Evolutionary conservation across 352 stramenopile species (phyloP).

Genomic region (Pythium graminicola): DNA sequence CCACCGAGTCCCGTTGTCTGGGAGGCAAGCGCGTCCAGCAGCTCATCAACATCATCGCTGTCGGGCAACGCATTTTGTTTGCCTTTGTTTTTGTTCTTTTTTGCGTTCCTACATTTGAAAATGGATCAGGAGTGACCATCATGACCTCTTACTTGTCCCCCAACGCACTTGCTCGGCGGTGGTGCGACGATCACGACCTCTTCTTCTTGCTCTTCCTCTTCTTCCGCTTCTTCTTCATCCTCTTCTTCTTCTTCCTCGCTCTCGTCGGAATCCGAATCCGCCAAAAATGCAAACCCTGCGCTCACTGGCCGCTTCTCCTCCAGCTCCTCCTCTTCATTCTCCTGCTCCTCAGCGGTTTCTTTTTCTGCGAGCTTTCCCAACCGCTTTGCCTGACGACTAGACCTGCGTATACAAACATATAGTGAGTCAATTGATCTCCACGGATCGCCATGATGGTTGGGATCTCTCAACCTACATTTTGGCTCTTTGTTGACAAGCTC

Average conservation of each 20-base stretch:
- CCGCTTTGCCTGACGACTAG: slow-evolving; percentile 70
- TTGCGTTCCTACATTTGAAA: background rate
- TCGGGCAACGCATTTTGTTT: slow-evolving; percentile 13
- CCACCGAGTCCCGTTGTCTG: slow-evolving; percentile 37
- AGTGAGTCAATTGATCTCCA: background rate
- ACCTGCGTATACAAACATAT: slow-evolving; percentile 33
- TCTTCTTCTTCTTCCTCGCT: slow-evolving; percentile 26
- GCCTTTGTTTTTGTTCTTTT: slow-evolving; percentile 24
- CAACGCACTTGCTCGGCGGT: slow-evolving; percentile 4
- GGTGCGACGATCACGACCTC: background rate
- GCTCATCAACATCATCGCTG: slow-evolving; percentile 49
- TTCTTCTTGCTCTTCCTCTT: slow-evolving; percentile 27
- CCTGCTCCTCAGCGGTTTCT: slow-evolving; percentile 21
- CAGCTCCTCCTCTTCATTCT: slow-evolving; percentile 34
- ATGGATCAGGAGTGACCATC: background rate
- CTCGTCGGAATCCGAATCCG: slow-evolving; percentile 48
- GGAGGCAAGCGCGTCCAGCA: slow-evolving; percentile 53
- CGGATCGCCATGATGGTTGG: background rate
- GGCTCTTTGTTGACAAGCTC: background rate
- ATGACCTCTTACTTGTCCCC: background rate
- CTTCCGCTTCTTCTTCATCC: slow-evolving; percentile 26
- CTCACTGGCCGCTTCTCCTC: slow-evolving; percentile 50
- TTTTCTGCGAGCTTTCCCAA: slow-evolving; percentile 34
- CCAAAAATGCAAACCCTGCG: slow-evolving; percentile 66
- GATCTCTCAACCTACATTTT: slow-evolving; percentile 14